Evolutionary conservation across 805 yeast species (phyloP), one percentile per base, ranked within the genome.

Genomic region (Suhomyces emberorum): DNA sequence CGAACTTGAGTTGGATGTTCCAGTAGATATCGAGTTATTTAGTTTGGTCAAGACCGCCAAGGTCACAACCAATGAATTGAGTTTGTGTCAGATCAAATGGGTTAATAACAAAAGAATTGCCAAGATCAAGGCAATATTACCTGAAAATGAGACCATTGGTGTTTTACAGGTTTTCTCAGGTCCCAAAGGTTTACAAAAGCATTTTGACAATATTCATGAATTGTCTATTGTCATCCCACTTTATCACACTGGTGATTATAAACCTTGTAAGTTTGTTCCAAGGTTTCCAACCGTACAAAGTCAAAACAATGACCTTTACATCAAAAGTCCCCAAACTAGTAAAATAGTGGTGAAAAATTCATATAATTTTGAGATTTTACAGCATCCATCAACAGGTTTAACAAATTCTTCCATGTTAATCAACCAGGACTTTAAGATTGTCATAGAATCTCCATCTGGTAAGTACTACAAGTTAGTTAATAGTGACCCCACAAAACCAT

Each of bases 371-470:
- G 75, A 70, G 39, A 59, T 87, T 22, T 58, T 70, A 11, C 87
- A 81, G 49, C 77, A 77, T 43, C 84, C 85, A 7, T 66, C 79
- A n/a, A 60, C 54, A 37, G 61, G 81, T 3, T 46, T 77, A 31
- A 72, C 65, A 33, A 55, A 61, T 37, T 55, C 57, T n/a, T 48
- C 57, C 18, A 61, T 52, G 5, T 38, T 59, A 22, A 51, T 60
- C 54, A 60, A 55, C 39, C 64, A 60, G 26, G 77, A 74, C 44
- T 69, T 73, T 39, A 76, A 81, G 43, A 55, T 86, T 34, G 89
- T 83, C 1, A 60, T 91, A 12, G 88, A 88, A 52, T 75, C 93
- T 0, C 98, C 98, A 2, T 76, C 85, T 1, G 96, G 96, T 0
- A 80, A 81, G 44, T 76, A 85, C 42, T 74, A 73, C 47, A 77